Conservation (phyloP, 73 alveolate species). For the Paraurostyla sp. region DNA sequence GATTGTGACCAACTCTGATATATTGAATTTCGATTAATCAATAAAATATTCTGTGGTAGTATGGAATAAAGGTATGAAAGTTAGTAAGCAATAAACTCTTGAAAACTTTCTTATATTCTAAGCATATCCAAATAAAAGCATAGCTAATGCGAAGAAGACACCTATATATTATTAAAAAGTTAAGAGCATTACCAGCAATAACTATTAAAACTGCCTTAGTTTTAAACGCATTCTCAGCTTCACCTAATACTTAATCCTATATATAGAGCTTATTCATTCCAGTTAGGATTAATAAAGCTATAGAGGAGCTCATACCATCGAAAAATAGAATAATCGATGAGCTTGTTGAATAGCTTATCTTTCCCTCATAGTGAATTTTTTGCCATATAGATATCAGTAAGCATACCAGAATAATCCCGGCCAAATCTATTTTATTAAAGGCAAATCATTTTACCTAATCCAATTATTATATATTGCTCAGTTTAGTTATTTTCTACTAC, state of each 20-base stretch:
- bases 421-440: neutral
- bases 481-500: neutral
- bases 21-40: neutral
- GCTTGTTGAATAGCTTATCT: slow-evolving; percentile 12
- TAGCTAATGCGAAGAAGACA: neutral
- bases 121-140: neutral
- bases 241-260: neutral
- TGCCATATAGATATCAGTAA: neutral
- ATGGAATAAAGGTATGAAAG: slow-evolving; percentile 24
- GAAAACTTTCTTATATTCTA: neutral
- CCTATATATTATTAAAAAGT: neutral
- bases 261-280: neutral
- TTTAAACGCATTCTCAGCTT: neutral
- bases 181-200: neutral
- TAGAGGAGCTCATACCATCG: slow-evolving; percentile 23
- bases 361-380: neutral
- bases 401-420: neutral
- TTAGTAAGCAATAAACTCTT: neutral
- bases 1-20: neutral
- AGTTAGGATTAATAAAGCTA: neutral
- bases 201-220: neutral
- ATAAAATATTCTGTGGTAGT: neutral
- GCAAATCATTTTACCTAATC: neutral
- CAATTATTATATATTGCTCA: neutral
- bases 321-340: slow-evolving; percentile 1